These are phyloP conservation scores for Candida dajiaensis DNA, from an alignment of 805 yeast species.

Conservation along the genomic window DNA sequence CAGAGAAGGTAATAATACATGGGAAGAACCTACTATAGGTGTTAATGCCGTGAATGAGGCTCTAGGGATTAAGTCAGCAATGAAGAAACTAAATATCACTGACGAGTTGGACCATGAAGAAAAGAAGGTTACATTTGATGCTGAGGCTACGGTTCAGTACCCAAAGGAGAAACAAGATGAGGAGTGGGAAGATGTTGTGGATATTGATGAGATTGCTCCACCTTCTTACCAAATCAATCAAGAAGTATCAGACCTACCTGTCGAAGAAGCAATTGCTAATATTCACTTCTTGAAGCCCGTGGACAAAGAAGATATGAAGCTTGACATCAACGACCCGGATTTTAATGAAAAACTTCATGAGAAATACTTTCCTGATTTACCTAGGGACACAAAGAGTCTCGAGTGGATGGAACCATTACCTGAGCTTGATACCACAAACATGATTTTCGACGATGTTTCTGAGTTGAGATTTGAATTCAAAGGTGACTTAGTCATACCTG, in stretches of 20 bases:
- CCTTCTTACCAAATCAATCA: slow-evolving; percentile 40
- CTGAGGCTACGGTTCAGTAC: slow-evolving; percentile 21
- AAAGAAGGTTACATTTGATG: slow-evolving; percentile 30
- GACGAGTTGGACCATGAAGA: slow-evolving; percentile 4
- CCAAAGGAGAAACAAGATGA: slow-evolving; percentile 20
- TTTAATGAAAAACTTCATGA: slow-evolving; percentile 76
- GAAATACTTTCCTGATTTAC: slow-evolving; percentile 85
- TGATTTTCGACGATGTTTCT: slow-evolving; percentile 41
- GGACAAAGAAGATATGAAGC: slow-evolving; percentile 25
- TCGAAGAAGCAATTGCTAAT: slow-evolving; percentile 34
- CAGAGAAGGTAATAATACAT: slow-evolving; percentile 13
- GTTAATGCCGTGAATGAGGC: slow-evolving; percentile 16
- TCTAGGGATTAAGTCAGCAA: slow-evolving; percentile 8
- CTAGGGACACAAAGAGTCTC: slow-evolving; percentile 71
- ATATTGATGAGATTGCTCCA: slow-evolving; percentile 46
- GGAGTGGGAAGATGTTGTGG: slow-evolving; percentile 47
- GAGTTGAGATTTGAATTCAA: slow-evolving; percentile 84
- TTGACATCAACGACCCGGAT: slow-evolving; percentile 71
- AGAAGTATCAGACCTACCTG: slow-evolving; percentile 38
- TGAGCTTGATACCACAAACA: slow-evolving; percentile 28
- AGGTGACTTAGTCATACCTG: slow-evolving; percentile 67
- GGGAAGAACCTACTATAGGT: slow-evolving; percentile 19
- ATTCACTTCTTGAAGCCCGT: slow-evolving; percentile 66
- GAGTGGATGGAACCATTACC: slow-evolving; percentile 87
- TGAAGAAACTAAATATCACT: background rate